These are phyloP conservation scores for Phaeotremella skinneri DNA, from an alignment of 768 basidiomycete genomes.

Conservation along the genomic window DNA sequence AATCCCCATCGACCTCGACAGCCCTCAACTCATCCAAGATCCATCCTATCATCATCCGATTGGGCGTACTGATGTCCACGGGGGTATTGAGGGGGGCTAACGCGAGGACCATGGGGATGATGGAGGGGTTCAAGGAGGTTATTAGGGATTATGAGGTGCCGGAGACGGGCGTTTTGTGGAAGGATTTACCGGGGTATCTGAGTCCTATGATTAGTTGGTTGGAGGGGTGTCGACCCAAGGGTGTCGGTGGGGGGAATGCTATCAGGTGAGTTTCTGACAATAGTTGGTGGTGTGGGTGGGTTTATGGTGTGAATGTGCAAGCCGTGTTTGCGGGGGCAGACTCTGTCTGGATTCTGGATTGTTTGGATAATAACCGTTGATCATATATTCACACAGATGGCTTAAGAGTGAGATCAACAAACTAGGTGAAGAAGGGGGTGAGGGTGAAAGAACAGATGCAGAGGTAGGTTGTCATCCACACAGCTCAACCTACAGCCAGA, in stretches of 20 bases:
- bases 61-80: constrained; percentile 84
- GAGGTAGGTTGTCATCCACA: constrained; percentile 61
- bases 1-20: constrained; percentile 25
- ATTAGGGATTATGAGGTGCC: constrained; percentile 50
- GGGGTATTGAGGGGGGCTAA: constrained; percentile 94
- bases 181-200: constrained; percentile 35
- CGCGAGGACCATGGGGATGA: constrained; percentile 87
- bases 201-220: constrained; percentile 41
- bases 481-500: background rate
- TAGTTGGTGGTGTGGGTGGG: no score
- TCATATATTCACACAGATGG: constrained; percentile 91
- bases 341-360: constrained; percentile 83
- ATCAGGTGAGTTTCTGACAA: constrained; percentile 41
- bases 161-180: constrained; percentile 36
- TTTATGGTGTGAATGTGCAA: no score
- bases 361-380: constrained; percentile 86
- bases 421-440: constrained; percentile 68
- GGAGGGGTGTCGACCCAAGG: constrained; percentile 48
- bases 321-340: no score
- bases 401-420: constrained; percentile 92
- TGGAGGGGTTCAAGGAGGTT: constrained; percentile 88
- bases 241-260: constrained; percentile 51
- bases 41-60: constrained; percentile 80
- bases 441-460: constrained; percentile 64
- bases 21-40: constrained; percentile 54